Conservation (phyloP, 306 rosid genomes). For the Luffa aegyptiaca region DNA sequence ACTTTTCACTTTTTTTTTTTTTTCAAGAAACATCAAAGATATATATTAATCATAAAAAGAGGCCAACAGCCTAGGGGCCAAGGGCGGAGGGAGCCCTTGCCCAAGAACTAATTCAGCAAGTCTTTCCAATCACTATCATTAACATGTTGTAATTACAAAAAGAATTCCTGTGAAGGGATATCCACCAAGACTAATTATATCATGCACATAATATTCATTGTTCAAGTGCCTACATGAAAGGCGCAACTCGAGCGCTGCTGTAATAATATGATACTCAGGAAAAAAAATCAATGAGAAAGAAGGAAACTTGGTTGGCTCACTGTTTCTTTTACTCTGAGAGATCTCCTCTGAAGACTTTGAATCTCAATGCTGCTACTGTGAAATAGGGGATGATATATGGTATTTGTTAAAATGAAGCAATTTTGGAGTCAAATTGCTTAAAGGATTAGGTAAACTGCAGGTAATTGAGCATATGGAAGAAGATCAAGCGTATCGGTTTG, state of each 20-base stretch:
- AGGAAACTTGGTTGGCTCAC: background rate
- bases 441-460: constrained; percentile 21
- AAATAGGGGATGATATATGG: background rate
- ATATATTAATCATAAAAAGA: too few relatives aligned
- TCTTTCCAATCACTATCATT: too few relatives aligned
- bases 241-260: background rate
- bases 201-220: background rate
- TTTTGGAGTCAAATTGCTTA: background rate
- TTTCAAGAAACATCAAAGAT: too few relatives aligned
- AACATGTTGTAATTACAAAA: too few relatives aligned
- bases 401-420: background rate
- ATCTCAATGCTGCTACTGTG: background rate
- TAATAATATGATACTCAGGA: background rate
- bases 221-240: background rate
- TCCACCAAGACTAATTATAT: background rate
- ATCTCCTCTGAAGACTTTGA: background rate
- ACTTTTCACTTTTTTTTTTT: too few relatives aligned
- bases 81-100: too few relatives aligned
- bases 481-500: constrained; percentile 75
- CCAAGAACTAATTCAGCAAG: too few relatives aligned
- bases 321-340: background rate
- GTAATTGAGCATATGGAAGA: constrained; percentile 98
- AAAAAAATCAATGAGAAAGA: background rate
- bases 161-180: too few relatives aligned
- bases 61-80: too few relatives aligned